A percentile compares a stretch with the other conserved stretches of the same genome.
Evolutionary conservation across 2,329 filamentous ascomycete genomes (phyloP).

Genomic region (Hymenoscyphus infarciens): DNA sequence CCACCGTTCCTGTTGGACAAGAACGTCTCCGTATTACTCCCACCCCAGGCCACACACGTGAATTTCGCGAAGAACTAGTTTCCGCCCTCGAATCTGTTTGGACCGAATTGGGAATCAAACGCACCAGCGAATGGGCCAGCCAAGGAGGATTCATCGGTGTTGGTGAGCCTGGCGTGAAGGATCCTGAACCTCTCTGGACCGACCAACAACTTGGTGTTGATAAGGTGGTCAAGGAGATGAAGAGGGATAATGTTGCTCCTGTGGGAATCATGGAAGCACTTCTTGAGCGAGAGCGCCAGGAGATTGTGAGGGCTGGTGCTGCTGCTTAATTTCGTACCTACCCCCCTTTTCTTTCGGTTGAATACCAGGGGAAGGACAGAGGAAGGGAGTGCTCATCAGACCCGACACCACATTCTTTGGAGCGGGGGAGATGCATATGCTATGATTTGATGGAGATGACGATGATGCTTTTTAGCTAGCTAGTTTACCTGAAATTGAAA

Average conservation of each 20-base stretch:
- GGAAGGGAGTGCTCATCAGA: conserved; percentile 32
- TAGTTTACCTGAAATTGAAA: neutral
- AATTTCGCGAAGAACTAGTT: conserved; percentile 82
- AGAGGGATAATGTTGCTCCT: conserved; percentile 39
- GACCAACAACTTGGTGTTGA: conserved; percentile 80
- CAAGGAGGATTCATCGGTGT: conserved; percentile 95
- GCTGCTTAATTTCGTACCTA: conserved; percentile 30
- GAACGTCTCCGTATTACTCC: conserved; percentile 94
- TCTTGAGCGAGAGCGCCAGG: conserved; percentile 51
- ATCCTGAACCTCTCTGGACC: conserved; percentile 79
- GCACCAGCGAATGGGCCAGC: conserved; percentile 86
- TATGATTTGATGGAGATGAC: neutral
- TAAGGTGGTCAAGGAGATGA: conserved; percentile 60
- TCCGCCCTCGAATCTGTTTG: conserved; percentile 83
- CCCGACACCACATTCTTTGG: conserved; percentile 37
- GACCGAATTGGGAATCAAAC: conserved; percentile 83
- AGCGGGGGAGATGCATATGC: conserved; percentile 18
- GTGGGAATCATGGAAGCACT: conserved; percentile 54
- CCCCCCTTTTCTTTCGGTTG: neutral
- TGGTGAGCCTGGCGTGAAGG: conserved; percentile 62
- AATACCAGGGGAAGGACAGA: neutral
- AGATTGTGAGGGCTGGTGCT: conserved; percentile 34
- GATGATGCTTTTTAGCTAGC: neutral
- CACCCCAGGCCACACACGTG: conserved; percentile 83
- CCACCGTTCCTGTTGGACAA: conserved; percentile 95